phyloP scores from a whole-genome alignment of 1,284 basidiomycete genomes.

The Ceratobasidium sp. region DNA sequence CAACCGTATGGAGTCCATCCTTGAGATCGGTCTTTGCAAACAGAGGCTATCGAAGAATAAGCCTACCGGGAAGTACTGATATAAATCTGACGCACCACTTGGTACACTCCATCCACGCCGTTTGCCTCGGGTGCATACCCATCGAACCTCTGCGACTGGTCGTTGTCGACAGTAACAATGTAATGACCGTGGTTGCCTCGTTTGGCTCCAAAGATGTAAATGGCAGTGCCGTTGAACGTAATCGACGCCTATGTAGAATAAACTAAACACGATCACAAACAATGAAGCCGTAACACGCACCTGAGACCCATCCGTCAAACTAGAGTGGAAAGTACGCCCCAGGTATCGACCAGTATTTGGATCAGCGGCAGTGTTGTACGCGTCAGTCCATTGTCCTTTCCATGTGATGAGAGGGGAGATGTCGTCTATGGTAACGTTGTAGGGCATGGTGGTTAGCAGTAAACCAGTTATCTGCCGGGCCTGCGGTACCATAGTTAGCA shows the following conservation, averaged over 20 bases:
- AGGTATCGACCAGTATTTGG: constrained; percentile 4
- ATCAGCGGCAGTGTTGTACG: not conserved
- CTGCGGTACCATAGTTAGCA: too few relatives aligned
- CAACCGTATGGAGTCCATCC: constrained; percentile 11
- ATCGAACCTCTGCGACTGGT: constrained; percentile 4
- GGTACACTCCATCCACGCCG: constrained; percentile 23
- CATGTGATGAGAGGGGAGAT: constrained; percentile 30
- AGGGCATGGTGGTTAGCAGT: constrained; percentile 22
- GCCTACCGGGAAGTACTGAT: not conserved
- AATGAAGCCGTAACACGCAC: not conserved
- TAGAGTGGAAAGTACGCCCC: constrained; percentile 7
- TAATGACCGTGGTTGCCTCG: constrained; percentile 14
- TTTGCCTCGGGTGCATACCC: constrained; percentile 18
- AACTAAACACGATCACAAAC: not conserved
- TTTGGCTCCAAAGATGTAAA: constrained; percentile 33
- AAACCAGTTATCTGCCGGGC: not conserved
- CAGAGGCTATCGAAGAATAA: not conserved
- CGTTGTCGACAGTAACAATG: constrained; percentile 4
- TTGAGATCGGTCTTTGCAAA: not conserved
- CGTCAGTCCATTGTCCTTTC: constrained; percentile 15
- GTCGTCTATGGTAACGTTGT: constrained; percentile 35
- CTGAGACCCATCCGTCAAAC: not conserved
- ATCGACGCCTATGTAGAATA: not conserved
- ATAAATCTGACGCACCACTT: not conserved
- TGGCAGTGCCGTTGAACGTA: constrained; percentile 18